A percentile compares a stretch with the other conserved stretches of the same genome.
These are phyloP conservation scores for Phytophthora constricta DNA, from an alignment of 352 stramenopile genomes.

Conservation along the genomic window DNA sequence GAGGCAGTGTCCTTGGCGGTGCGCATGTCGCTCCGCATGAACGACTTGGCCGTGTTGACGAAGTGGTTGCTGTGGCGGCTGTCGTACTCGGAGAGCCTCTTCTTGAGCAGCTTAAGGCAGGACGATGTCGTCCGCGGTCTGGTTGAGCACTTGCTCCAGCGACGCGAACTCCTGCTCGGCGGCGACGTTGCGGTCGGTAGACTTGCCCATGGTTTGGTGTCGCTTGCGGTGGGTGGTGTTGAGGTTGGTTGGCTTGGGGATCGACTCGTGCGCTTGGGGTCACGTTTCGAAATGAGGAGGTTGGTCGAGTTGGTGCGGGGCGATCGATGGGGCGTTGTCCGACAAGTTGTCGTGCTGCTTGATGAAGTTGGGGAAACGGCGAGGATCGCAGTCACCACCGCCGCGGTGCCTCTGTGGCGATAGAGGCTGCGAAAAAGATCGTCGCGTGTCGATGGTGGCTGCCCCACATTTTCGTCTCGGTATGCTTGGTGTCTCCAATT, in stretches of 20 bases:
- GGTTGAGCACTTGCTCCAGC: neutral
- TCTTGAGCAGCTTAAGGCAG: neutral
- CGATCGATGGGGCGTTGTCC: too few species aligned
- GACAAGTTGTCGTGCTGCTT: too few species aligned
- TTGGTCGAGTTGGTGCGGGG: neutral
- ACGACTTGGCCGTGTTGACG: neutral
- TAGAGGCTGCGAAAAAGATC: neutral
- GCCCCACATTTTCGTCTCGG: too few species aligned
- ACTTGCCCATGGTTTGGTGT: neutral
- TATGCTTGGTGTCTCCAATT: too few species aligned
- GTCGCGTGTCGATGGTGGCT: too few species aligned
- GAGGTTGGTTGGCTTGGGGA: neutral
- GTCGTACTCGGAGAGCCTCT: neutral
- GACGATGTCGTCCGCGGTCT: neutral
- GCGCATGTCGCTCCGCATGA: neutral
- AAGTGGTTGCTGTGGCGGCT: constrained; percentile 2
- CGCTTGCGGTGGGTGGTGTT: neutral
- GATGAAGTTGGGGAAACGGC: too few species aligned
- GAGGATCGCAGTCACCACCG: too few species aligned
- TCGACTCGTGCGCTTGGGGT: neutral
- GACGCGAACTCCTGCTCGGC: constrained; percentile 1
- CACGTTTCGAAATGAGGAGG: neutral
- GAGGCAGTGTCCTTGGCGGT: constrained; percentile 1
- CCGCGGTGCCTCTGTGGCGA: too few species aligned
- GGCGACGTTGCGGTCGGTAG: constrained; percentile 1